These are phyloP conservation scores for Rosa lucieae DNA, from an alignment of 306 rosid species.

Conservation along the genomic window DNA sequence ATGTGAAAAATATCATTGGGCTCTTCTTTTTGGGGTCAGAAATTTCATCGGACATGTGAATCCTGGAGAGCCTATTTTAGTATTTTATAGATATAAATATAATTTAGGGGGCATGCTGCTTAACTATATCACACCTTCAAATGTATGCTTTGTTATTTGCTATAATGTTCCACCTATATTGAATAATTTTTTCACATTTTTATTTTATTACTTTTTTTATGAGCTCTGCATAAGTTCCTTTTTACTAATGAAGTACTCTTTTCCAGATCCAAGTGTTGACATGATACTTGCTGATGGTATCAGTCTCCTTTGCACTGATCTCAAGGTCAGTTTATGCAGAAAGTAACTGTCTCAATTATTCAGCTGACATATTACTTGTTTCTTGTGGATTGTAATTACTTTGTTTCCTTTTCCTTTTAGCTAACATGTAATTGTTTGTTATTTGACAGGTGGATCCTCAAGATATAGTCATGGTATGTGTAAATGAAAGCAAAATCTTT, in stretches of 20 bases:
- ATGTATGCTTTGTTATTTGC: not conserved
- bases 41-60: not conserved
- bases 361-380: not conserved
- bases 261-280: slow-evolving; percentile 70
- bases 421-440: slow-evolving; percentile 24
- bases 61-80: not conserved
- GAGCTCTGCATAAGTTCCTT: slow-evolving; percentile 10
- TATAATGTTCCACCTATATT: not conserved
- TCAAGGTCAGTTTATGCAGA: slow-evolving; percentile 58
- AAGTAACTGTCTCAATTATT: slow-evolving; percentile 9
- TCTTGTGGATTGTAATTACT: not conserved
- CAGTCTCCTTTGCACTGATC: slow-evolving; percentile 84
- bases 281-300: slow-evolving; percentile 96
- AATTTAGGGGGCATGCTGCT: not conserved
- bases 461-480: slow-evolving; percentile 93
- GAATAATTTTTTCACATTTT: not conserved
- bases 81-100: not conserved
- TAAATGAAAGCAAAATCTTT: slow-evolving; percentile 9
- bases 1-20: not conserved
- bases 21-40: not conserved
- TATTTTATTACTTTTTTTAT: not conserved
- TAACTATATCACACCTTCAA: not conserved
- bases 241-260: slow-evolving; percentile 27
- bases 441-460: slow-evolving; percentile 95
- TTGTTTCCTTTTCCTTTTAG: slow-evolving; percentile 11